Evolutionary conservation across 208 protist genomes (phyloP).

Genomic region (Sergeia podlipaevii): DNA sequence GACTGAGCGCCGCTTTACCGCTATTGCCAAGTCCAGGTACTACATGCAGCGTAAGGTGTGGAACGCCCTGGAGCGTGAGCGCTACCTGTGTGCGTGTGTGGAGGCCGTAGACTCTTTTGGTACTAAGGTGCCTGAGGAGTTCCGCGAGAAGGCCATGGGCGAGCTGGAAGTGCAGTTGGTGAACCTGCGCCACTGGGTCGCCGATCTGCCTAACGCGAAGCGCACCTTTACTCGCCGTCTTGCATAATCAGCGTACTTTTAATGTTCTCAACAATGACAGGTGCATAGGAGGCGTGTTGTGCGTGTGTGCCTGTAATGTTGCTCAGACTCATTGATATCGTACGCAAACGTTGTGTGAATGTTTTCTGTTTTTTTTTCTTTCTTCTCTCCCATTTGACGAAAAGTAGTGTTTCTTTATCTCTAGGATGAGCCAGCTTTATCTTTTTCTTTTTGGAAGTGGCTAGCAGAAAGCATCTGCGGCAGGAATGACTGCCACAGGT

Average conservation of each 20-base stretch:
- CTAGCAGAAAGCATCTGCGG: too few species aligned
- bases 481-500: too few species aligned
- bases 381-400: too few species aligned
- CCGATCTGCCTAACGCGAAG: slow-evolving; percentile 89
- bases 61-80: slow-evolving; percentile 88
- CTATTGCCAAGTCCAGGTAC: slow-evolving; percentile 78
- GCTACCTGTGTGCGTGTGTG: slow-evolving; percentile 78
- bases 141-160: slow-evolving; percentile 68
- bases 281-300: not conserved
- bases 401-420: too few species aligned
- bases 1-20: slow-evolving; percentile 77
- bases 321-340: not conserved
- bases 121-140: slow-evolving; percentile 75
- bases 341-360: not conserved
- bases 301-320: not conserved
- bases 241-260: slow-evolving; percentile 20
- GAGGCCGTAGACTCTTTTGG: slow-evolving; percentile 74
- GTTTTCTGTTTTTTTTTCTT: not conserved
- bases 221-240: slow-evolving; percentile 67
- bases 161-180: slow-evolving; percentile 77
- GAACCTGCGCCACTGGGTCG: slow-evolving; percentile 89
- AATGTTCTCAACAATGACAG: too few species aligned
- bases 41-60: slow-evolving; percentile 78
- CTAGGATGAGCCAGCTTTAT: too few species aligned
- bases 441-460: too few species aligned